Conservation (phyloP, 139 green algal species). For the Chloropicon primus region DNA sequence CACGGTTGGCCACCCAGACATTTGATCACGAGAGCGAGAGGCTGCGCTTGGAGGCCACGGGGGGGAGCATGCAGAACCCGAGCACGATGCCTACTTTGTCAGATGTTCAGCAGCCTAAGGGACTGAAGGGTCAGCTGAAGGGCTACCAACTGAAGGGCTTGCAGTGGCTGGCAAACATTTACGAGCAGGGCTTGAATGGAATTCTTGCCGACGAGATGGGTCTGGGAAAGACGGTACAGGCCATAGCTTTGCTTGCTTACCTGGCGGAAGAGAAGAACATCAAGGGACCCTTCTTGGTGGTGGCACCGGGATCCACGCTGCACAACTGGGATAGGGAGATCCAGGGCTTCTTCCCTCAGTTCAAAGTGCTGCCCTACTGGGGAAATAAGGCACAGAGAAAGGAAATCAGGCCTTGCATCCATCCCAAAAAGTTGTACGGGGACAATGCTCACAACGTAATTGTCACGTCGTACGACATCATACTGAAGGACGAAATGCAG, state of each 20-base stretch:
- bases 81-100: conserved; percentile 14
- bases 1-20: conserved; percentile 12
- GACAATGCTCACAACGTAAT: conserved; percentile 23
- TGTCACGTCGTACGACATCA: conserved; percentile 24
- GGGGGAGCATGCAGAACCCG: conserved; percentile 20
- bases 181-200: conserved; percentile 35
- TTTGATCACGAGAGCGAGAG: neutral
- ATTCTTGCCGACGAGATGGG: conserved; percentile 74
- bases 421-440: conserved; percentile 32
- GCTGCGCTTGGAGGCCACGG: conserved; percentile 10
- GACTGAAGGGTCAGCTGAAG: conserved; percentile 31
- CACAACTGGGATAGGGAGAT: conserved; percentile 32
- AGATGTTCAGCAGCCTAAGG: conserved; percentile 14
- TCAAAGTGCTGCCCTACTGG: conserved; percentile 38
- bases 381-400: conserved; percentile 26
- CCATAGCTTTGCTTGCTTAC: conserved; percentile 25
- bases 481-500: conserved; percentile 25
- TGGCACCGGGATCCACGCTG: conserved; percentile 27
- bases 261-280: conserved; percentile 20
- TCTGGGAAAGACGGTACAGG: conserved; percentile 33
- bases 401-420: conserved; percentile 30
- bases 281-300: conserved; percentile 30
- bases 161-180: conserved; percentile 47
- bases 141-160: conserved; percentile 47
- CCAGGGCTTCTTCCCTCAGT: conserved; percentile 4